phyloP scores from a whole-genome alignment of 352 stramenopile species.

The Globisporangium cystogenes region DNA sequence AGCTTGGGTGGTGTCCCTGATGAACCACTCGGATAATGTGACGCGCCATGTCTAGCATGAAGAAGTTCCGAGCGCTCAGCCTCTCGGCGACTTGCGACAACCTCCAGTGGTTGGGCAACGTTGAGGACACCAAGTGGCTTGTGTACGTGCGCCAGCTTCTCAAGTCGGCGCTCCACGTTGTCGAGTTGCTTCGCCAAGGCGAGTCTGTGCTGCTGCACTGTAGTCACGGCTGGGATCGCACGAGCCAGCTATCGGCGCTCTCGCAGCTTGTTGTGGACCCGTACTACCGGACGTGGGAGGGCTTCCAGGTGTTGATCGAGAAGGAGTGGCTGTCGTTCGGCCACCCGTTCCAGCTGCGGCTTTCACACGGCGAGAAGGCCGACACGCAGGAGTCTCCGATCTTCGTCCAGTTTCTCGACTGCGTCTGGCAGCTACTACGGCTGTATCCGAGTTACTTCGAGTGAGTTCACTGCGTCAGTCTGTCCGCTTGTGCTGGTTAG shows the following conservation, averaged over 20 bases:
- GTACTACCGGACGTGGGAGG: constrained; percentile 73
- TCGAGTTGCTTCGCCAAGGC: constrained; percentile 88
- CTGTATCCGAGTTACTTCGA: constrained; percentile 97
- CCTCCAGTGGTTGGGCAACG: constrained; percentile 84
- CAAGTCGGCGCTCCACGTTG: constrained; percentile 88
- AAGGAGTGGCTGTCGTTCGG: constrained; percentile 85
- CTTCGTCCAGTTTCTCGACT: constrained; percentile 85
- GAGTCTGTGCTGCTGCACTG: constrained; percentile 80
- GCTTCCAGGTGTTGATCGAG: constrained; percentile 78
- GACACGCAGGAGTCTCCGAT: constrained; percentile 81
- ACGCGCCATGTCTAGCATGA: constrained; percentile 31
- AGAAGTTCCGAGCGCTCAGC: constrained; percentile 65
- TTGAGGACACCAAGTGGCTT: constrained; percentile 98
- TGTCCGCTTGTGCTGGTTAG: too few species aligned
- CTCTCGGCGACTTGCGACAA: constrained; percentile 88
- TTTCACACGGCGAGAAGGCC: constrained; percentile 72
- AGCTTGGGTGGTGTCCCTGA: background rate
- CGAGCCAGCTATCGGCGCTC: constrained; percentile 83
- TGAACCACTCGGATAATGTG: background rate
- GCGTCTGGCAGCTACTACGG: constrained; percentile 79
- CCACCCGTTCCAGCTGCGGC: constrained; percentile 74
- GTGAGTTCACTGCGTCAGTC: constrained; percentile 18
- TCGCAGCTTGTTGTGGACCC: constrained; percentile 71
- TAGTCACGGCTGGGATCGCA: constrained; percentile 86
- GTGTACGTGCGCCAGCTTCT: constrained; percentile 93